phyloP scores from a whole-genome alignment of 192 early-diverging fungal species.

The Coemansia sp. region DNA sequence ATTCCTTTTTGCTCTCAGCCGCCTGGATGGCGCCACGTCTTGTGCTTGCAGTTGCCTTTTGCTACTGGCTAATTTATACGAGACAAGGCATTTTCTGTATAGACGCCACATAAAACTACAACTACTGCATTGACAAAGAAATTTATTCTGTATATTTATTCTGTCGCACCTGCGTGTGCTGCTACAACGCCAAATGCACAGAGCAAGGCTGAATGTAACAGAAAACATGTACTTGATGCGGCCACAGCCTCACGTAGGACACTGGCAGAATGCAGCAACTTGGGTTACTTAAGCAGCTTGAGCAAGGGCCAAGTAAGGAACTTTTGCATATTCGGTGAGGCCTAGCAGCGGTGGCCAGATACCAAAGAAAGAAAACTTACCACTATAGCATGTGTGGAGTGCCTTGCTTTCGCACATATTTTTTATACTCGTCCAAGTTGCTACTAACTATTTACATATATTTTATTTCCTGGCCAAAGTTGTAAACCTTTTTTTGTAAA shows the following conservation, averaged over 20 bases:
- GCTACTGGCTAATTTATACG: slow-evolving; percentile 13
- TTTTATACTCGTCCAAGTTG: not conserved
- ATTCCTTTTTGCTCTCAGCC: not conserved
- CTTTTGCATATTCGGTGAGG: not conserved
- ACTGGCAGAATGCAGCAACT: not conserved
- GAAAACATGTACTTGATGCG: not conserved
- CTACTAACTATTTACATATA: not conserved
- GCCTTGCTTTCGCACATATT: not conserved
- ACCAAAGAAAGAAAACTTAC: not conserved
- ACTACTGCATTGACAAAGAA: not conserved
- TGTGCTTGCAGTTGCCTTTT: slow-evolving; percentile 5
- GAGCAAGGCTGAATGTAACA: not conserved
- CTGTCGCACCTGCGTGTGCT: not conserved
- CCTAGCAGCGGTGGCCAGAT: not conserved
- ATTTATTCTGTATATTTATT: not conserved
- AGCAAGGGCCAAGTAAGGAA: not conserved
- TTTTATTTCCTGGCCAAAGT: not conserved
- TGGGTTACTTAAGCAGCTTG: not conserved
- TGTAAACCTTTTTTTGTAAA: not conserved
- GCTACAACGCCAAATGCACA: not conserved
- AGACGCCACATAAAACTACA: slow-evolving; percentile 1
- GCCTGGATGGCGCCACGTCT: slow-evolving; percentile 11
- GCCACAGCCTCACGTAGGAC: not conserved
- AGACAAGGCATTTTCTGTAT: not conserved
- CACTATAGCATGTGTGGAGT: not conserved